These are phyloP conservation scores for Coprinopsis sp. DNA, from an alignment of 768 basidiomycete genomes.

Conservation along the genomic window DNA sequence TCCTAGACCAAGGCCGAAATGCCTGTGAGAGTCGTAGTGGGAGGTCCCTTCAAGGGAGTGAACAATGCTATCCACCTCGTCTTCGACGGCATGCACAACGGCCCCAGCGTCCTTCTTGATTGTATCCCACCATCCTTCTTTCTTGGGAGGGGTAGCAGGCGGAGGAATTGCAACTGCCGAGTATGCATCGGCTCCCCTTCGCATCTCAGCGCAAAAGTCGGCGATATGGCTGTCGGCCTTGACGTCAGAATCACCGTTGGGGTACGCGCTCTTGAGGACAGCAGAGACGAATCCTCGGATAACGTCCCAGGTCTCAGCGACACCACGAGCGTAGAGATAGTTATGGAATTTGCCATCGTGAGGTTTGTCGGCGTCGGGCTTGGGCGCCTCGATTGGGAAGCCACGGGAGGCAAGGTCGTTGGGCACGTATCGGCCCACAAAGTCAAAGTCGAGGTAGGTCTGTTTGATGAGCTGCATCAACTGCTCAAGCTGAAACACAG, in stretches of 20 bases:
- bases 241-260: conserved; percentile 18
- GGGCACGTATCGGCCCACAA: conserved; percentile 21
- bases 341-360: conserved; percentile 25
- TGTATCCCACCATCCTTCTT: no score
- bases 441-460: conserved; percentile 22
- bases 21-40: no score
- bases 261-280: conserved; percentile 17
- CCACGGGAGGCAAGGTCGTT: conserved; percentile 25
- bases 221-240: conserved; percentile 16
- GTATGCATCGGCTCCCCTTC: no score
- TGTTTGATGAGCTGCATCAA: conserved; percentile 13
- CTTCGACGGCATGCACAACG: no score
- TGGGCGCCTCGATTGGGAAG: conserved; percentile 24
- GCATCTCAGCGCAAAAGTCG: conserved; percentile 21
- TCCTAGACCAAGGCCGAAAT: no score
- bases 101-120: no score
- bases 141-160: no score
- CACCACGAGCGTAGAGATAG: conserved; percentile 24
- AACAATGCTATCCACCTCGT: no score
- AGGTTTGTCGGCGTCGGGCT: no score
- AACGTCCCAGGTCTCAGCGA: conserved; percentile 22
- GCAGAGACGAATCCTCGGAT: conserved; percentile 22
- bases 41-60: no score
- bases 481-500: background rate
- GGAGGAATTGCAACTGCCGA: no score